Base-by-base conservation (phyloP, 768 basidiomycete species). In the Lactarius hatsudake region DNA sequence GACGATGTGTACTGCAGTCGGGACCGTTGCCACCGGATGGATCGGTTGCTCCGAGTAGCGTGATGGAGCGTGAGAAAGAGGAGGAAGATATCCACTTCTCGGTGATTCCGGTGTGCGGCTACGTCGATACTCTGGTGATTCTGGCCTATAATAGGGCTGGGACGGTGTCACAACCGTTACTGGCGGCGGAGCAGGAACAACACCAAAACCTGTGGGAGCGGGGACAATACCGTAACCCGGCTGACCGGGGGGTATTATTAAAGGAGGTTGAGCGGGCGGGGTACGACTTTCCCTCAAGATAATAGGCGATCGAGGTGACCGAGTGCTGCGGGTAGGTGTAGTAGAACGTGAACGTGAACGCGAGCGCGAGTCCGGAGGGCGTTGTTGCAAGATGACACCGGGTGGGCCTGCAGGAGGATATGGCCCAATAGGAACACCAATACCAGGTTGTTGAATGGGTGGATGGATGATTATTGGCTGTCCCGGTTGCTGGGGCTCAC, bases 391-490 rank as follows among this genome's bases (percentile, higher is more conserved):
- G 7, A 61, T 17, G 6, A 65, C 18, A n/a, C 18, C 40, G 20
- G 54, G 60, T 57, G 4, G 62, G 15, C 12, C 18, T 3, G n/a
- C 23, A 28, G 38, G 26, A 32, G 56, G 45, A 20, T 15, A 51
- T 18, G 5, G 26, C n/a, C 61, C 34, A 40, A 40, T 28, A 4
- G 57, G 36, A 12, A 30, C 17, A 7, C 18, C 5, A 17, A 38
- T 3, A 38, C 36, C 36, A 13, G 38, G 23, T 15, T 13, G 51
- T 13, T 53, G 51, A 26, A 5, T 12, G 57, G 43, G 57, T 12
- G 57, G 43, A 10, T 63, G 67, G 2, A 68, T 61, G 40, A 68
- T 68, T 64, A 64, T 64, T 26, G 67, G 62, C n/a, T 7, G 48
- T 15, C 58, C 64, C 2, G 15, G 30, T 28, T 40, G 51, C 23